phyloP scores from a whole-genome alignment of 306 rosid genomes.

The Malus asiatica region DNA sequence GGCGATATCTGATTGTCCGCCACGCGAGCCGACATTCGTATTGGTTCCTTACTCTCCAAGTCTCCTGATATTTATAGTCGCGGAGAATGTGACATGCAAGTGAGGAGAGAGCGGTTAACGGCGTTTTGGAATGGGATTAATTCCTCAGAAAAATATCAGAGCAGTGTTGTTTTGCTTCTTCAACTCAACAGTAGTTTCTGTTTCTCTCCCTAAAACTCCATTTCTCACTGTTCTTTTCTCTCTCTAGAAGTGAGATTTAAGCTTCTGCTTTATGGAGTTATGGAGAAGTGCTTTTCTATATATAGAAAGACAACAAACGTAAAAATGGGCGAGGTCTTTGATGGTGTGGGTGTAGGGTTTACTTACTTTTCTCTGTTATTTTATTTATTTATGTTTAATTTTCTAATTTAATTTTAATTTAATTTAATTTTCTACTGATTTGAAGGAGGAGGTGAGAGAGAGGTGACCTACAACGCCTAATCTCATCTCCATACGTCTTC shows the following conservation, averaged over 20 bases:
- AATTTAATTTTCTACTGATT: background rate
- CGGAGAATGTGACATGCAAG: background rate
- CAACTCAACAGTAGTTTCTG: background rate
- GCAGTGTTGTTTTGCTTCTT: background rate
- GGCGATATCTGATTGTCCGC: constrained; percentile 34
- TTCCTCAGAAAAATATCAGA: background rate
- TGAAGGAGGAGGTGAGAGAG: constrained; percentile 36
- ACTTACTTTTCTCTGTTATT: background rate
- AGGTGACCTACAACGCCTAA: constrained; percentile 80
- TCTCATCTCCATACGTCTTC: constrained; percentile 23
- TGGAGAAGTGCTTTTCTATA: background rate
- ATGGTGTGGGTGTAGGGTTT: background rate
- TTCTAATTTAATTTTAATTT: background rate
- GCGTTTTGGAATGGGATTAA: background rate
- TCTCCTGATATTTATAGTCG: background rate
- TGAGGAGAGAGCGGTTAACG: background rate
- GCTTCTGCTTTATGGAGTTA: background rate
- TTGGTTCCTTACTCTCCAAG: background rate
- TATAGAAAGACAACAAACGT: constrained; percentile 4
- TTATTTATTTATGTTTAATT: background rate
- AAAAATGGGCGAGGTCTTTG: background rate
- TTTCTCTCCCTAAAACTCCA: background rate
- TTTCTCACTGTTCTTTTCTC: background rate
- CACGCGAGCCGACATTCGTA: constrained; percentile 26
- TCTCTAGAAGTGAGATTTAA: background rate